Evolutionary conservation across 139 green algal genomes (phyloP).

Genomic region (Gonium pectorale): DNA sequence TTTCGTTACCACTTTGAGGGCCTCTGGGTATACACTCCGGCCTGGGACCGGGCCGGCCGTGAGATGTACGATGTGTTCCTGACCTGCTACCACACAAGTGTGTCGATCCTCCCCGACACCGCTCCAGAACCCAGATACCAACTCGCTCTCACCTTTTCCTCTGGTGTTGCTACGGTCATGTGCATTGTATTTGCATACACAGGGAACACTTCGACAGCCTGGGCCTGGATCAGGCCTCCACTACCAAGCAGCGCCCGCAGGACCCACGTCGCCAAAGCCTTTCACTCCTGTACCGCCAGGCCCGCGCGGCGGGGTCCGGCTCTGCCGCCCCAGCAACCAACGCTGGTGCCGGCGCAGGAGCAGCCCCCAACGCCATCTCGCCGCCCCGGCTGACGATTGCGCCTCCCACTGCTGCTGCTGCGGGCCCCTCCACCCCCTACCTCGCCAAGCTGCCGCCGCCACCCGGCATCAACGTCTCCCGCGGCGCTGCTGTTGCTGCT

Average conservation of each 20-base stretch:
- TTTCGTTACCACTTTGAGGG: background rate
- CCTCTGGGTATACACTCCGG: background rate
- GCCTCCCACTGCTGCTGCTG: no score
- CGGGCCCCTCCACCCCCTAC: background rate
- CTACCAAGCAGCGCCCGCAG: constrained; percentile 5
- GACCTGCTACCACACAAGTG: no score
- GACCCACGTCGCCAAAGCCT: constrained; percentile 46
- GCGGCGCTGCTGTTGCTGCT: background rate
- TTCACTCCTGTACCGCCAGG: constrained; percentile 37
- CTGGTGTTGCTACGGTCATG: no score
- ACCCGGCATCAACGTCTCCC: background rate
- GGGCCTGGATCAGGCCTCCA: constrained; percentile 47
- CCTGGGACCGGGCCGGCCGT: no score
- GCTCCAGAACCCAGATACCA: no score
- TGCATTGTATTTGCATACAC: background rate
- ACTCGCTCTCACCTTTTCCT: no score
- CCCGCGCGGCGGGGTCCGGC: background rate
- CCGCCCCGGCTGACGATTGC: no score
- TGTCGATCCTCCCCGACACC: no score
- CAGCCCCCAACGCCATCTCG: no score
- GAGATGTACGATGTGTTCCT: no score
- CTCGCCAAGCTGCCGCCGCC: constrained; percentile 3
- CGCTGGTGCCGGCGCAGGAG: background rate
- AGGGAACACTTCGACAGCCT: constrained; percentile 62
- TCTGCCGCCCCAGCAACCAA: background rate